Evolutionary conservation across 306 rosid genomes (phyloP).

Genomic region (Fagus sylvatica): DNA sequence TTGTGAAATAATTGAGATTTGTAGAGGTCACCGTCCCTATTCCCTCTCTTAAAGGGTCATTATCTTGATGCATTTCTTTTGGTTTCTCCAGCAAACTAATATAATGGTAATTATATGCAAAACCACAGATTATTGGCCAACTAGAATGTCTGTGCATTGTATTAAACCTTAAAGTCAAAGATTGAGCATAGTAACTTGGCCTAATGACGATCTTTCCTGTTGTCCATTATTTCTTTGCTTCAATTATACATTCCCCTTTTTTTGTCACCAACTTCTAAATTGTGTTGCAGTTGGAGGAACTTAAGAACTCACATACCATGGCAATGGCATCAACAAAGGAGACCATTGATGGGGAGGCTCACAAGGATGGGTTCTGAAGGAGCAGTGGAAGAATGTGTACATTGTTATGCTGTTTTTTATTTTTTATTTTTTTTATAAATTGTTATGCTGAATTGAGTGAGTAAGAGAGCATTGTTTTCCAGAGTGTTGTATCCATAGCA

Average conservation of each 20-base stretch:
- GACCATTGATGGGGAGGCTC: conserved; percentile 47
- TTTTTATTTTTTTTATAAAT: not conserved
- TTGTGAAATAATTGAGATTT: too few species aligned
- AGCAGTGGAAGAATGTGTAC: not conserved
- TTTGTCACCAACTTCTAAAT: conserved; percentile 3
- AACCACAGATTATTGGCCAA: not conserved
- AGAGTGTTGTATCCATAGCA: not conserved
- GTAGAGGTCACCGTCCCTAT: too few species aligned
- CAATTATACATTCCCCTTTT: not conserved
- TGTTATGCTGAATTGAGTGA: conserved; percentile 10
- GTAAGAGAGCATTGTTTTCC: not conserved
- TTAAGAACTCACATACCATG: conserved; percentile 43
- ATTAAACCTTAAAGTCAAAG: not conserved
- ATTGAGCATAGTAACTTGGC: not conserved
- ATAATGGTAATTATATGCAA: not conserved
- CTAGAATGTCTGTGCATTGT: not conserved
- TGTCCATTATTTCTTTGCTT: conserved; percentile 15
- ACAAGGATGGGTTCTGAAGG: conserved; percentile 46
- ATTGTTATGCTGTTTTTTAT: conserved; percentile 6
- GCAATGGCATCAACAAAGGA: conserved; percentile 51
- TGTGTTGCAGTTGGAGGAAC: conserved; percentile 66
- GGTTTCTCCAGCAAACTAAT: not conserved
- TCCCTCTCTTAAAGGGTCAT: too few species aligned
- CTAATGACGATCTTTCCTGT: not conserved
- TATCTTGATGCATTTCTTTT: too few species aligned